Evolutionary conservation across 306 rosid species (phyloP).

Genomic region (Malus sylvestris): DNA sequence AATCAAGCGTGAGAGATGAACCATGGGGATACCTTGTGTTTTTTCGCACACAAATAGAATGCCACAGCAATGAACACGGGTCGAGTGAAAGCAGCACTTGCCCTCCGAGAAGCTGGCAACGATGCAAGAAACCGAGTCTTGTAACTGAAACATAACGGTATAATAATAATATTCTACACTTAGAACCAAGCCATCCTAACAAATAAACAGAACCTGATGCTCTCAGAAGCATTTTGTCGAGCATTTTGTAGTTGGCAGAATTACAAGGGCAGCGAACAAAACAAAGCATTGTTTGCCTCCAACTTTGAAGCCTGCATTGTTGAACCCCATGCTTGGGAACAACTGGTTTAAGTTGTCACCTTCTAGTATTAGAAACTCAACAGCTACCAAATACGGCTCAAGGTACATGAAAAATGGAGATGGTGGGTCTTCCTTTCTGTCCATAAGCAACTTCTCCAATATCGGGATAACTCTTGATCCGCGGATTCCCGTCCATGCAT

Average conservation of each 20-base stretch:
- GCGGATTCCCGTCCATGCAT: constrained; percentile 44
- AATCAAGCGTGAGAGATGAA: background rate
- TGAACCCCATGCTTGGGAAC: constrained; percentile 39
- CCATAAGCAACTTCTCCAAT: constrained; percentile 64
- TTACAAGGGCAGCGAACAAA: constrained; percentile 33
- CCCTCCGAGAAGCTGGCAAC: constrained; percentile 60
- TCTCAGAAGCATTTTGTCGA: constrained; percentile 32
- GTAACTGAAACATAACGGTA: constrained; percentile 33
- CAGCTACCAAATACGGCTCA: constrained; percentile 43
- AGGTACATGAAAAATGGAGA: constrained; percentile 40
- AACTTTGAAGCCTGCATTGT: constrained; percentile 21
- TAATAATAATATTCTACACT: background rate
- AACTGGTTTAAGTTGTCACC: constrained; percentile 57
- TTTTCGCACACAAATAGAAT: constrained; percentile 82
- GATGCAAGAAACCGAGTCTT: constrained; percentile 69
- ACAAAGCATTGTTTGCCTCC: constrained; percentile 40
- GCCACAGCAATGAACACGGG: constrained; percentile 77
- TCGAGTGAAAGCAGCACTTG: constrained; percentile 77
- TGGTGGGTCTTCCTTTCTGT: constrained; percentile 33
- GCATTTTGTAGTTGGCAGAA: constrained; percentile 57
- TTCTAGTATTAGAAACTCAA: constrained; percentile 57
- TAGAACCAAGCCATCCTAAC: background rate
- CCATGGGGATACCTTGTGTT: constrained; percentile 54
- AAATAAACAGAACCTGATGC: background rate
- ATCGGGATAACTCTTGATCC: constrained; percentile 45